A percentile compares a stretch with the other conserved stretches of the same genome.
These are phyloP conservation scores for Candida rishiriensis DNA, from an alignment of 805 yeast species.

Conservation along the genomic window DNA sequence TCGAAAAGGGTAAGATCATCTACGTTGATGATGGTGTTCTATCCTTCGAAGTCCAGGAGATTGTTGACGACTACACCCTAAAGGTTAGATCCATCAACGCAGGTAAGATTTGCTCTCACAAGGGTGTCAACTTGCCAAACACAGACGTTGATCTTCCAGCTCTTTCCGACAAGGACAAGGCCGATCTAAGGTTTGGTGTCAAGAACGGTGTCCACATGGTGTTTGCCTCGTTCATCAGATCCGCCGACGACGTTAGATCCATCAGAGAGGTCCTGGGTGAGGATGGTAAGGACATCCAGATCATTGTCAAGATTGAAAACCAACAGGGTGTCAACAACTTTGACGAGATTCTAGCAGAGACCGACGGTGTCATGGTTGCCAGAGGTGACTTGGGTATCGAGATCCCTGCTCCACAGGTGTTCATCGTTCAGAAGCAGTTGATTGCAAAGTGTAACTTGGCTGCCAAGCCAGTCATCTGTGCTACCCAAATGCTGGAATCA, in stretches of 20 bases:
- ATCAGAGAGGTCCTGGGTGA: constrained; percentile 95
- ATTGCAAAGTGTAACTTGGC: constrained; percentile 99
- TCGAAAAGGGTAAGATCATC: constrained; percentile 81
- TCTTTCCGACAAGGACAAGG: constrained; percentile 91
- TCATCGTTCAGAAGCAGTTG: constrained; percentile 97
- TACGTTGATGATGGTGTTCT: constrained; percentile 97
- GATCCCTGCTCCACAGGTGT: constrained; percentile 98
- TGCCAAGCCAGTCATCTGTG: constrained; percentile 99
- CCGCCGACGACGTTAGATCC: constrained; percentile 82
- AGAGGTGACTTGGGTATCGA: constrained; percentile 99
- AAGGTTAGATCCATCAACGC: constrained; percentile 88
- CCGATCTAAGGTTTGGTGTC: constrained; percentile 91
- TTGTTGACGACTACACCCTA: constrained; percentile 74
- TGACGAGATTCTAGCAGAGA: constrained; percentile 88
- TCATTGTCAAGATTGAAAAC: constrained; percentile 96
- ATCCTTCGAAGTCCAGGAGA: constrained; percentile 86
- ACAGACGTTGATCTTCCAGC: constrained; percentile 99
- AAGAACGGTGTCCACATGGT: constrained; percentile 97
- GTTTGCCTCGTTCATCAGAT: constrained; percentile 97
- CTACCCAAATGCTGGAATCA: constrained; percentile 99
- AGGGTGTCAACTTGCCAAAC: constrained; percentile 99
- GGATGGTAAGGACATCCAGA: constrained; percentile 94
- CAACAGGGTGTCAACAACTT: constrained; percentile 99
- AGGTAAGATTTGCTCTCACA: constrained; percentile 94
- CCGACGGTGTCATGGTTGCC: constrained; percentile 99